Evolutionary conservation across 2,329 filamentous ascomycete genomes (phyloP).

Genomic region (Akanthomyces uredinophilus): DNA sequence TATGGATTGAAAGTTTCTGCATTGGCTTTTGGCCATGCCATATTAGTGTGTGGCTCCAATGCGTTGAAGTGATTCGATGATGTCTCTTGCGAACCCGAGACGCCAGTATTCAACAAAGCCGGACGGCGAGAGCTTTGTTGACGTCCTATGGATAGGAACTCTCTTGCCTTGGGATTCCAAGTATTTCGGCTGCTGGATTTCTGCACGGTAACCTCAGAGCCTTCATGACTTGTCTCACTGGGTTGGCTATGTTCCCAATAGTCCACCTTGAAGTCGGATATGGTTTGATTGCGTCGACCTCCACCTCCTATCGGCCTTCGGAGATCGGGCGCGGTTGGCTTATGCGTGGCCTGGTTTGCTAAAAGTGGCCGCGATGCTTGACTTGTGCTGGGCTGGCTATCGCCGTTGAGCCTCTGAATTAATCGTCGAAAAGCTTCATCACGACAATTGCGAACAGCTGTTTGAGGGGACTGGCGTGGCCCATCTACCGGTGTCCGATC

Average conservation of each 20-base stretch:
- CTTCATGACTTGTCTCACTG: background rate
- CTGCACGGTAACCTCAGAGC: conserved; percentile 4
- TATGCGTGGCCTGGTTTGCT: background rate
- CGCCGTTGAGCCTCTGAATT: conserved; percentile 3
- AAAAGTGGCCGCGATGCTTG: background rate
- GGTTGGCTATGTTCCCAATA: conserved; percentile 9
- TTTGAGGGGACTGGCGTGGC: background rate
- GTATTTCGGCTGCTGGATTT: conserved; percentile 14
- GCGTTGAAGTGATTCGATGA: background rate
- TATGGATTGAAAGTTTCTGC: background rate
- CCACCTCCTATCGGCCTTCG: background rate
- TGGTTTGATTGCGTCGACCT: conserved; percentile 9
- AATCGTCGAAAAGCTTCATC: conserved; percentile 9
- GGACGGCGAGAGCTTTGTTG: conserved; percentile 1
- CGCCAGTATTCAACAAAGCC: background rate
- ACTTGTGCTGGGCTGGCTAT: background rate
- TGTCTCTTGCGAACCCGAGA: background rate
- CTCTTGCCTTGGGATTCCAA: conserved; percentile 30
- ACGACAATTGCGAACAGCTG: conserved; percentile 1
- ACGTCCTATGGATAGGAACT: conserved; percentile 27
- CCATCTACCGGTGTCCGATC: background rate
- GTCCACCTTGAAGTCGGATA: conserved; percentile 9
- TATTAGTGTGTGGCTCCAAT: background rate
- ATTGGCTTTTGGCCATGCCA: background rate
- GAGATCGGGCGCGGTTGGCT: background rate